Evolutionary conservation across 2,329 filamentous ascomycete genomes (phyloP), one percentile per base, ranked within the genome.

Genomic region (Monosporascus sp.): DNA sequence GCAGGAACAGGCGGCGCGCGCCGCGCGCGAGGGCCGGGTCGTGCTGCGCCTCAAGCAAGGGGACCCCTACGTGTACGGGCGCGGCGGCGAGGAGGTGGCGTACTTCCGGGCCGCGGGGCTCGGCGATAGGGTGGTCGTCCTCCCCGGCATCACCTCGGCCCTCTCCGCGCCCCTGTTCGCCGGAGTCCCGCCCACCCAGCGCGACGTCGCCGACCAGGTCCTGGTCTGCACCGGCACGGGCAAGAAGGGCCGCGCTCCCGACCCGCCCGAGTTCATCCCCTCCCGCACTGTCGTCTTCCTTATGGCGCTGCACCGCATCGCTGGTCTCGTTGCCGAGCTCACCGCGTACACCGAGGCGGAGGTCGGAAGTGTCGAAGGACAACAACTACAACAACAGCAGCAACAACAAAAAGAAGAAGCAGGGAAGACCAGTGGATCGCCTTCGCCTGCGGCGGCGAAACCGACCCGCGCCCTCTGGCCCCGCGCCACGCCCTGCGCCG

Each of bases 151-250:
- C 44, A 97, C 94, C 0, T 92, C 87, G 63, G 90, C 93, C 1
- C 75, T 99, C 38, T 88, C 83, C 52, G 94, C 91, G 9, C 90
- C 93, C 1, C 76, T 99, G 3, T 96, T 97, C 67, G 92, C 92
- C 0, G 84, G 80, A 6, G 89, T 99, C 35, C 93, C 94, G 2
- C 79, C 88, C 0, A 99, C 94, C 1, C 93, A 97, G 72, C 81
- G 94, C 5, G 88, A 88, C 45, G 88, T 96, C 0, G 88, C 90
- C 3, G 94, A 99, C 65, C 92, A 97, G 70, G 86, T 99, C 0
- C 79, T 99, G 25, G 82, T 99, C n/a, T 97, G 94, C 72, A 99
- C 94, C 0, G 94, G 94, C 0, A 99, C 94, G 0, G 94, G 94
- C 1, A 84, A 94, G 64, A 95, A 96, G 72, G 94, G 94, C 14